phyloP scores from a whole-genome alignment of 2,329 filamentous ascomycete genomes.

The Kalmusia sp. region DNA sequence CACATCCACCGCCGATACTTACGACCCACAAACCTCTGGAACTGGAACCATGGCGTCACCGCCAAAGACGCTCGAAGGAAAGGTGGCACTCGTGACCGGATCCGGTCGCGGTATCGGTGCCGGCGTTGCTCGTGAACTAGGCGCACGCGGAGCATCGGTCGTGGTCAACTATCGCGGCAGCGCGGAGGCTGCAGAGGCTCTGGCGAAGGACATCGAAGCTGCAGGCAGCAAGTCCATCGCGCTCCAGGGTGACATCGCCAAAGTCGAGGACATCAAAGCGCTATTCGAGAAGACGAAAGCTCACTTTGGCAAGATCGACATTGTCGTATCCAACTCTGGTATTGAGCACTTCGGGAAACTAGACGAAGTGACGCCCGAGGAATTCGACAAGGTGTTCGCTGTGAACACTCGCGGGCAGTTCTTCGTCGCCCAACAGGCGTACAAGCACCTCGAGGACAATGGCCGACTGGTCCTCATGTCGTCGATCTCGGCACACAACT shows the following conservation, averaged over 20 bases:
- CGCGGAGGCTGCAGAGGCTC: constrained; percentile 30
- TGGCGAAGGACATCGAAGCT: constrained; percentile 30
- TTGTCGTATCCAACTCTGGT: constrained; percentile 64
- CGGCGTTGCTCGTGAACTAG: constrained; percentile 53
- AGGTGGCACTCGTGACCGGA: constrained; percentile 54
- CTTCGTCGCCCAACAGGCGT: constrained; percentile 23
- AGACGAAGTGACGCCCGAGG: constrained; percentile 66
- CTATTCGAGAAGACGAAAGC: constrained; percentile 33
- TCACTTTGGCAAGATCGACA: constrained; percentile 60
- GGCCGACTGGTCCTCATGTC: constrained; percentile 21
- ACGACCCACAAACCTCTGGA: neutral
- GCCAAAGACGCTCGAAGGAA: constrained; percentile 27
- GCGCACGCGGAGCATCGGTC: constrained; percentile 49
- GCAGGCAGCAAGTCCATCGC: constrained; percentile 30
- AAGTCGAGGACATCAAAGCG: constrained; percentile 36
- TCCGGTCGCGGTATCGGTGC: constrained; percentile 55
- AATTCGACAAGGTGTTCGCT: constrained; percentile 68
- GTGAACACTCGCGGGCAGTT: constrained; percentile 56
- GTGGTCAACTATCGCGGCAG: constrained; percentile 43
- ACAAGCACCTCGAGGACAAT: constrained; percentile 15
- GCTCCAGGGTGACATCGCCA: constrained; percentile 41
- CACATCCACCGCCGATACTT: neutral
- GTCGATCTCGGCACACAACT: constrained; percentile 17
- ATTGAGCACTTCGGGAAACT: constrained; percentile 57
- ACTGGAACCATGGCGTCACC: neutral